Conservation (phyloP, 345 rosid species). For the Psidium friedrichsthalianum region DNA sequence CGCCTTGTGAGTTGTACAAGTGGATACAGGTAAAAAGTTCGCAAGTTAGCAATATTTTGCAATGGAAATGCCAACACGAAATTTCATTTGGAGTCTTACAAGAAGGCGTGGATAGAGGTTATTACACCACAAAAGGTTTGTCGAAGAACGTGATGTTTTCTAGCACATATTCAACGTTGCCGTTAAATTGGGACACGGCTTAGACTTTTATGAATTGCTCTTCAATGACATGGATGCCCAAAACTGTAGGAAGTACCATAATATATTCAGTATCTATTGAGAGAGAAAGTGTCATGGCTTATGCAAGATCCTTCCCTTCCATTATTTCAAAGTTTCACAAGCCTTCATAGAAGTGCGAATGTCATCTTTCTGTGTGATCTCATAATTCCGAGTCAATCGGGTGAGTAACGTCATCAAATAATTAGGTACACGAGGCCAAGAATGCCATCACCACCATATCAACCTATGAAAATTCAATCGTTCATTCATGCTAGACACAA, state of each 20-base stretch:
- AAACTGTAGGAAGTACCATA: not conserved
- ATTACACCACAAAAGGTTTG: not conserved
- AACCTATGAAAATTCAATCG: not conserved
- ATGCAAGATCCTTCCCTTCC: not conserved
- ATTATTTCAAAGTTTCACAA: not conserved
- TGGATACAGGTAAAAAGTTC: too few relatives aligned
- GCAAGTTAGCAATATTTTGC: too few relatives aligned
- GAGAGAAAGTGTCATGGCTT: not conserved
- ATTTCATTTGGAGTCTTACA: not conserved
- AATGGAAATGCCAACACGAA: not conserved
- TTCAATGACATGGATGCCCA: not conserved
- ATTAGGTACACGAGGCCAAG: not conserved
- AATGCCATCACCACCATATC: not conserved
- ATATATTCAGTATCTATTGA: not conserved
- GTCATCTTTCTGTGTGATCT: not conserved
- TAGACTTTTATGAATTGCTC: not conserved
- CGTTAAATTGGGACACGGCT: fast-evolving
- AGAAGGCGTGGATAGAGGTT: not conserved
- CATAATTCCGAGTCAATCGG: not conserved
- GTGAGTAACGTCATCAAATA: not conserved
- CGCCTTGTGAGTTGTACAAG: too few relatives aligned
- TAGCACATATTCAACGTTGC: not conserved
- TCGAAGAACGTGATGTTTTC: not conserved
- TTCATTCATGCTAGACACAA: fast-evolving
- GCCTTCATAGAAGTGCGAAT: not conserved